Evolutionary conservation across 192 early-diverging fungal species (phyloP).

Genomic region (Dissophora globulifera): DNA sequence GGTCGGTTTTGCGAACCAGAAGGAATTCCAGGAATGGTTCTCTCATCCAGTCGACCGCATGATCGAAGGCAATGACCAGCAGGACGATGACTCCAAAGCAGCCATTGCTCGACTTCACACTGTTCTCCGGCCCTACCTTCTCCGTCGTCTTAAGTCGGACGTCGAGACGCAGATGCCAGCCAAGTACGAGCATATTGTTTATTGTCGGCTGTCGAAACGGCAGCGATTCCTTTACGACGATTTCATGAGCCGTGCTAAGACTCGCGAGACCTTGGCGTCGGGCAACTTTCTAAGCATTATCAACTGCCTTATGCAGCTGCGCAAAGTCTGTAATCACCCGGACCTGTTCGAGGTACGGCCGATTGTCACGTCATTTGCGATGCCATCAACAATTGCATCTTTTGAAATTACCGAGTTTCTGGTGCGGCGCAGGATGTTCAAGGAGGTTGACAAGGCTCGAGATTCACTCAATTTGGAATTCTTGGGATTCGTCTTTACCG

Average conservation of each 20-base stretch:
- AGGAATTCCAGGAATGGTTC: conserved; percentile 90
- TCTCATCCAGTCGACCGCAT: conserved; percentile 85
- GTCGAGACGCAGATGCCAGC: conserved; percentile 75
- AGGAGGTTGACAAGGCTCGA: conserved; percentile 37
- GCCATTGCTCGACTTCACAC: conserved; percentile 71
- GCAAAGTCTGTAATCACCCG: conserved; percentile 68
- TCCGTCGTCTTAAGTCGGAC: conserved; percentile 72
- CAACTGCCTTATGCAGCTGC: conserved; percentile 79
- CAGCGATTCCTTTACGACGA: conserved; percentile 81
- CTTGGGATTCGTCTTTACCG: conserved; percentile 54
- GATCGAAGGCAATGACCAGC: conserved; percentile 67
- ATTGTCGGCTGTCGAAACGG: conserved; percentile 75
- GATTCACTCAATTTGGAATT: conserved; percentile 52
- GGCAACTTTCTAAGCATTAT: conserved; percentile 83
- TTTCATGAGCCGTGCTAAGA: conserved; percentile 85
- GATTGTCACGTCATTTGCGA: conserved; percentile 70
- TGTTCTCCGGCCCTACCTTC: conserved; percentile 69
- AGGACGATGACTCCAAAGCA: conserved; percentile 62
- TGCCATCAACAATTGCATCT: conserved; percentile 50
- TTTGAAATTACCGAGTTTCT: conserved; percentile 52
- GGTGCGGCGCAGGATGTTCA: conserved; percentile 47
- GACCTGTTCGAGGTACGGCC: conserved; percentile 68
- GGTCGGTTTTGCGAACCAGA: conserved; percentile 82
- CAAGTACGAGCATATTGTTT: conserved; percentile 75
- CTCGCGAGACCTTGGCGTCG: conserved; percentile 73